Conservation (phyloP, 23 red algal genomes). For the Gracilaria gracilis region DNA sequence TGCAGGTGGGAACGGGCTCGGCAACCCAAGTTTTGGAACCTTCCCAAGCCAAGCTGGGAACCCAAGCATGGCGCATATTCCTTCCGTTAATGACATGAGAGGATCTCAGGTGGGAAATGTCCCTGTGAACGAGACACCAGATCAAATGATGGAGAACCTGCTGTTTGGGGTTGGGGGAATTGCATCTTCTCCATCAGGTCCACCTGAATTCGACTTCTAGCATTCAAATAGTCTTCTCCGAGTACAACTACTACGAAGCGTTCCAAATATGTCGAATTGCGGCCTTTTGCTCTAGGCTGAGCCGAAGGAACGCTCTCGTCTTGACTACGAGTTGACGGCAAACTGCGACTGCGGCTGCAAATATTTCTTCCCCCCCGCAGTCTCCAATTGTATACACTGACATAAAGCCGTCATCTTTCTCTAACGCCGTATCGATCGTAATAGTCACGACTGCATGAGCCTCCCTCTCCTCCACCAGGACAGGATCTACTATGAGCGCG, state of each 20-base stretch:
- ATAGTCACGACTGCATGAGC: conserved; percentile 47
- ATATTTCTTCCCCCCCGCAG: conserved; percentile 58
- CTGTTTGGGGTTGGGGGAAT: conserved; percentile 34
- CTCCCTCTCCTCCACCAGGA: conserved; percentile 58
- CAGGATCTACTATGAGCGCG: conserved; percentile 59
- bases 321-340: conserved; percentile 73
- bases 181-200: conserved; percentile 35
- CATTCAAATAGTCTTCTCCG: not conserved
- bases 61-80: not conserved
- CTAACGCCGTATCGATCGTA: conserved; percentile 48
- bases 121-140: conserved; percentile 10
- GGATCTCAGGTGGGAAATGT: conserved; percentile 26
- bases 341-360: conserved; percentile 60
- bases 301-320: conserved; percentile 50
- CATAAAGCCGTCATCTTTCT: conserved; percentile 69
- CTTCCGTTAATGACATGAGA: conserved; percentile 24
- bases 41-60: conserved; percentile 27
- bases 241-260: conserved; percentile 20
- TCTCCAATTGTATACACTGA: conserved; percentile 72
- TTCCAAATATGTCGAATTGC: conserved; percentile 48
- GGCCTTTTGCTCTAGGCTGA: conserved; percentile 46
- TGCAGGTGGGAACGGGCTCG: not conserved
- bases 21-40: conserved; percentile 5
- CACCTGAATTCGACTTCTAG: conserved; percentile 45
- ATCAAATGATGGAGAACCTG: conserved; percentile 43